Evolutionary conservation across 192 early-diverging fungal species (phyloP), one percentile per base, ranked within the genome.

Genomic region (Nowakowskiella sp.): DNA sequence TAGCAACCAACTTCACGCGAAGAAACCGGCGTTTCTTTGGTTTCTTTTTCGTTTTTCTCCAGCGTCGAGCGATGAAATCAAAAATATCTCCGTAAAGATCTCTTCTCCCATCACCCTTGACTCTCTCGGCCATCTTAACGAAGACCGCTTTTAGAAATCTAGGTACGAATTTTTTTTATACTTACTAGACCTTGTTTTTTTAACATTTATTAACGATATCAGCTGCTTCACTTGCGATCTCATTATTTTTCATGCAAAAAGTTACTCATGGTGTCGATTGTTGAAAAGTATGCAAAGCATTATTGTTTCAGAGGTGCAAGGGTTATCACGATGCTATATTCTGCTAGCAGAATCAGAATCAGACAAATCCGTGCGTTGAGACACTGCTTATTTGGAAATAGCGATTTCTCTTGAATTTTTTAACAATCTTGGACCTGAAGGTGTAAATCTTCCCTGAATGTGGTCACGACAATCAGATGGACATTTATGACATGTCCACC

Each of bases 201-300:
- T 66, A 16, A 8, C 6, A 7, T 62, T 59, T 19, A 32, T 32
- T 25, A n/a, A n/a, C n/a, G n/a, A n/a, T n/a, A n/a, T n/a, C n/a
- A n/a, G n/a, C n/a, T n/a, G n/a, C n/a, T 1, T 60, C 8, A 21
- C 7, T 39, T 56, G 10, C 8, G 23, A n/a, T 46, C 25, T 51
- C 27, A 88, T 66, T 95, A 96, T 76, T 74, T 87, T 16, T 85
- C 91, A 3, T 75, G 81, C 53, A 85, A 88, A 63, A 99, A 99
- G 72, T 67, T 99, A 61, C 74, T 99, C 36, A 90, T 99, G 89
- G 84, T 97, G 42, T 78, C 80, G 26, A 45, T 99, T 46, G 88
- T 83, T 8, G 88, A 95, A 58, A 64, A 80, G 86, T 86, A 1
- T 82, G 80, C 58, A 74, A 82, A 16, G 65, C 2, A 81, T 86